Percentiles rank a stretch among this genome's conserved stretches.
Conservation (phyloP, 2,329 filamentous ascomycete genomes). For the Truncatella angustata region DNA sequence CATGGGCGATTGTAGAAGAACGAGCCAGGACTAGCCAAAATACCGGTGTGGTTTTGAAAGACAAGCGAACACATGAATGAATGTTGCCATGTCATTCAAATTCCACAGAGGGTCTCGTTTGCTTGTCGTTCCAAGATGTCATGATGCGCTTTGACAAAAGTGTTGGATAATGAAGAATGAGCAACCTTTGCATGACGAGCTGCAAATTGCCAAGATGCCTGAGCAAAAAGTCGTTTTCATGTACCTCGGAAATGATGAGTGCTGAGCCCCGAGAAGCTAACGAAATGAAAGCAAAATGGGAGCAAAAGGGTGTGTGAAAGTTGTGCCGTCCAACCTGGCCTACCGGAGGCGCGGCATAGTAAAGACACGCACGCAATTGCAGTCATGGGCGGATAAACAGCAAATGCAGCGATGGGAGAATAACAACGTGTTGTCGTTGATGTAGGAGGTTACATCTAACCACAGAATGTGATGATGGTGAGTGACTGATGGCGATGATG, state of each 20-base stretch:
- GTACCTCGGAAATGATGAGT: slow-evolving; percentile 6
- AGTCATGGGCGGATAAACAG: background rate
- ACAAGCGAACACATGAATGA: too few relatives aligned
- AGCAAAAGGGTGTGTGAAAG: too few relatives aligned
- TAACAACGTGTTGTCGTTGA: too few relatives aligned
- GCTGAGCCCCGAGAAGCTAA: background rate
- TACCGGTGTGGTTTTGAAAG: too few relatives aligned
- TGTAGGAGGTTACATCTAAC: background rate
- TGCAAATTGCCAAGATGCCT: background rate
- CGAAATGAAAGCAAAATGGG: slow-evolving; percentile 4
- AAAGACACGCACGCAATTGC: background rate
- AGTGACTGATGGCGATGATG: background rate
- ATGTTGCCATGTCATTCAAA: slow-evolving; percentile 5
- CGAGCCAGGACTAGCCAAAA: too few relatives aligned
- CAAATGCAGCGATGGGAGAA: too few relatives aligned
- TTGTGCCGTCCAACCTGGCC: background rate
- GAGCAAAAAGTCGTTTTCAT: slow-evolving; percentile 1
- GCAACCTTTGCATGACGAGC: background rate
- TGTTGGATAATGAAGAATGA: too few relatives aligned
- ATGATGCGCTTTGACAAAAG: too few relatives aligned
- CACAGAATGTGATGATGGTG: too few relatives aligned
- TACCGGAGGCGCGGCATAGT: background rate
- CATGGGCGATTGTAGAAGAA: too few relatives aligned
- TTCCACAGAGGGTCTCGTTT: background rate
- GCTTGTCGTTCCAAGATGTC: background rate